These are phyloP conservation scores for Eutypella sp. DNA, from an alignment of 2,329 filamentous ascomycete species.

Conservation along the genomic window DNA sequence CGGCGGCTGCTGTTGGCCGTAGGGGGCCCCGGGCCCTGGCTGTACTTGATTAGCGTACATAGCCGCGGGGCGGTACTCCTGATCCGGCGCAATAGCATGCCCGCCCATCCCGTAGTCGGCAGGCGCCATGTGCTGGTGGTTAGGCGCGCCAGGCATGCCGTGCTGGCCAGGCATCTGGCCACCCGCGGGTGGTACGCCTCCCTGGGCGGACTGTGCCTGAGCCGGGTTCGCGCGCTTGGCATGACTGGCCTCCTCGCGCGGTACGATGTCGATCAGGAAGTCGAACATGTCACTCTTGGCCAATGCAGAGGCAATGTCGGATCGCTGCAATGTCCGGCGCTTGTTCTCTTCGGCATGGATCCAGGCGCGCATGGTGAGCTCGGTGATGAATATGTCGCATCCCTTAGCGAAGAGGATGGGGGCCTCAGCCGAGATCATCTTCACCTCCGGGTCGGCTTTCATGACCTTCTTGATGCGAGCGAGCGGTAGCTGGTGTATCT, in stretches of 20 bases:
- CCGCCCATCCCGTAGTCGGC: constrained; percentile 58
- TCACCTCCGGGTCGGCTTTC: constrained; percentile 98
- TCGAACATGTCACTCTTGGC: constrained; percentile 99
- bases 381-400: constrained; percentile 98
- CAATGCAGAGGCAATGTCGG: constrained; percentile 91
- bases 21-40: constrained; percentile 63
- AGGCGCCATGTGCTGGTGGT: constrained; percentile 50
- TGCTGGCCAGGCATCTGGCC: constrained; percentile 50
- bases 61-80: constrained; percentile 74
- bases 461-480: constrained; percentile 99
- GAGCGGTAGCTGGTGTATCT: constrained; percentile 90
- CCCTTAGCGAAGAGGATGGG: constrained; percentile 98
- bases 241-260: constrained; percentile 86
- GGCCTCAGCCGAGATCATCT: constrained; percentile 99
- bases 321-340: constrained; percentile 87
- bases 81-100: constrained; percentile 61
- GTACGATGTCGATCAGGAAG: constrained; percentile 98
- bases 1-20: constrained; percentile 70
- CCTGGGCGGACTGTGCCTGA: constrained; percentile 40
- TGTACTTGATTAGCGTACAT: constrained; percentile 83
- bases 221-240: constrained; percentile 66
- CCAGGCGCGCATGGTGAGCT: constrained; percentile 98
- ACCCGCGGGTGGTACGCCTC: constrained; percentile 36
- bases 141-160: constrained; percentile 48
- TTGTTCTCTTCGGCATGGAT: constrained; percentile 99